Conservation (phyloP, 2,329 filamentous ascomycete species). For the Aspergillus bombycis region DNA sequence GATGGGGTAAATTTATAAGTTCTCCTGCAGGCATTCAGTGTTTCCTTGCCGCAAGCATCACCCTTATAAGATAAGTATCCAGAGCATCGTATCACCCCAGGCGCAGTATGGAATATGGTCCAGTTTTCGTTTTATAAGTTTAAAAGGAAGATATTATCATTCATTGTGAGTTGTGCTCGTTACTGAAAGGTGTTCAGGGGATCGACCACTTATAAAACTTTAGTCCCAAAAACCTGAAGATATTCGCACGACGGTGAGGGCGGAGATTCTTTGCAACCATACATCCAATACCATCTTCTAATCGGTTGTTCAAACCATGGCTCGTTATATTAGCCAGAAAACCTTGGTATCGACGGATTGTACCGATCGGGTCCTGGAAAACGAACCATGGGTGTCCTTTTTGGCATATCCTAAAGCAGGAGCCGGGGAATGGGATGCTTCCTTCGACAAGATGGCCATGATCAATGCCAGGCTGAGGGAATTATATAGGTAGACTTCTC, state of each 20-base stretch:
- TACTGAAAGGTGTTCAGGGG: background rate
- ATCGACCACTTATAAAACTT: background rate
- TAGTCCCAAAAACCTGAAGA: background rate
- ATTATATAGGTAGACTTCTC: background rate
- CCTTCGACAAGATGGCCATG: background rate
- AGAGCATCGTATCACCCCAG: background rate
- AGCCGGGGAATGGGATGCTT: background rate
- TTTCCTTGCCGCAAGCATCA: background rate
- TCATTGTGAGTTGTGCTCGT: background rate
- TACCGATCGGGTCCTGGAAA: background rate
- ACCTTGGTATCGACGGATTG: background rate
- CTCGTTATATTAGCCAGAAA: background rate
- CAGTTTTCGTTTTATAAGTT: no score
- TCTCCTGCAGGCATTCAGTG: background rate
- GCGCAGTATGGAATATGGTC: background rate
- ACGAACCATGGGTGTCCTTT: background rate
- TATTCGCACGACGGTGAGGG: background rate
- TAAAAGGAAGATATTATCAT: background rate
- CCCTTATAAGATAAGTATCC: background rate
- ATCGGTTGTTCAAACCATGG: background rate
- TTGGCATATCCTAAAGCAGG: background rate
- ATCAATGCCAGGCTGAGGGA: background rate
- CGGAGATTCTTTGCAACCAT: background rate
- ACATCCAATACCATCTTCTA: background rate
- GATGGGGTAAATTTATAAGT: background rate